Evolutionary conservation across 495 filamentous ascomycete genomes (phyloP), one percentile per base, ranked within the genome.

Genomic region (Daldinia childiae): DNA sequence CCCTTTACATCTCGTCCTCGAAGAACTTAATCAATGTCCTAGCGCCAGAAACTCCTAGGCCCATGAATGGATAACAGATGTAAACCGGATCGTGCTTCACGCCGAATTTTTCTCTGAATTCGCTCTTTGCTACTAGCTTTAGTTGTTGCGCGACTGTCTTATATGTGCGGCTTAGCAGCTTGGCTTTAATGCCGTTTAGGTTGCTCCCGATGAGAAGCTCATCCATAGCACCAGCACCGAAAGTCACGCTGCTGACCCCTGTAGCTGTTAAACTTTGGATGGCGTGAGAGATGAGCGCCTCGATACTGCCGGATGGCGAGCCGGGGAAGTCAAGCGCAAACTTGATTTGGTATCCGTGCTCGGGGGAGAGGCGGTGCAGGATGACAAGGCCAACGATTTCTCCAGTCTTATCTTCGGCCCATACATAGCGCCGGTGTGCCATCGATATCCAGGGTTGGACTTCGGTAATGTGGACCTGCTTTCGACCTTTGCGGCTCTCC

Each of bases 91-190:
- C 92, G 62, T 94, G 91, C 71, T 81, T 74, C 4, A 90, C 90
- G 32, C 92, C 92, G 78, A 96, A 87, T 83, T 96, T 96, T 81
- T 93, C 90, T 45, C 92, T 82, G 81, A 96, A 95, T 77, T 94
- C 93, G 68, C 87, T 92, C 87, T 97, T 97, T 26, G 89, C 86
- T 29, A 91, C 88, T 51, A 96, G 82, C 72, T 90, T 90, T 69
- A 95, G 87, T 76, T 93, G 89, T 75, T 90, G 90, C 12, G 89
- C 91, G 48, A 95, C 87, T 3, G 90, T 84, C 72, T 90, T 88
- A 79, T 95, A 95, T 2, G 91, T 91, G 78, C 87, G 89, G 72
- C 87, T 87, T 61, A 97, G 80, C 74, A 94, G 88, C 82, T 86
- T 90, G 57, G 92, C 87, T 73, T 90, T 87, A 66, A 90, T 74